A percentile compares a stretch with the other conserved stretches of the same genome.
phyloP scores from a whole-genome alignment of 2,329 filamentous ascomycete genomes.

The Pezicula carpinea region DNA sequence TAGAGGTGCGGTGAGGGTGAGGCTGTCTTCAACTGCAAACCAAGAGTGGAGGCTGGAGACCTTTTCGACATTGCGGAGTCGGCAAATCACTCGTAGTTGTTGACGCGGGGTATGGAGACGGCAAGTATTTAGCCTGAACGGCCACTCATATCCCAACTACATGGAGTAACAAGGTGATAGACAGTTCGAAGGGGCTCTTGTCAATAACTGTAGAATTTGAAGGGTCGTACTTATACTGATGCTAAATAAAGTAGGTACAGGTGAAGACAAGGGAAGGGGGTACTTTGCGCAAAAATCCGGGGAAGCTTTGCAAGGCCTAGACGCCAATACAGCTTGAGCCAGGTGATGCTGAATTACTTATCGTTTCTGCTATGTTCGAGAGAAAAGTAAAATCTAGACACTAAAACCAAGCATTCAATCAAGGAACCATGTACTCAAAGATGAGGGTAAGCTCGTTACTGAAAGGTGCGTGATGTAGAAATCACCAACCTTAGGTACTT shows the following conservation, averaged over 20 bases:
- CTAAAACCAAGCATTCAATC: conserved; percentile 1
- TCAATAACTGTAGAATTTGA: no score
- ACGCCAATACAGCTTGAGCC: no score
- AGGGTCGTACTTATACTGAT: no score
- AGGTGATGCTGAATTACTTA: background rate
- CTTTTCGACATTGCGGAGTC: conserved; percentile 11
- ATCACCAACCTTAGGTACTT: conserved; percentile 30
- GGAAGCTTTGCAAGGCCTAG: no score
- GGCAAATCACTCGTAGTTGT: no score
- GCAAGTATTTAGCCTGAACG: conserved; percentile 21
- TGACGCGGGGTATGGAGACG: conserved; percentile 18
- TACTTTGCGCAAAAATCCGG: no score
- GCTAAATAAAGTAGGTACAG: no score
- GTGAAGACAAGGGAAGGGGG: no score
- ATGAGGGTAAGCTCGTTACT: conserved; percentile 1
- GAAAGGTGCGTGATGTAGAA: conserved; percentile 19
- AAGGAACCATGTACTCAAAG: background rate
- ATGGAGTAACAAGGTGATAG: no score
- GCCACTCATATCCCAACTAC: background rate
- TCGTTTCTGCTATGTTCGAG: background rate
- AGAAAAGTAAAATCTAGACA: background rate
- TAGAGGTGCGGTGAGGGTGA: no score
- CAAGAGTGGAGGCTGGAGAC: background rate
- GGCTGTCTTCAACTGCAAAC: background rate
- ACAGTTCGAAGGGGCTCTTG: no score